Evolutionary conservation across 331 rosid species (phyloP), one percentile per base, ranked within the genome.

Genomic region (Spiraea crenata): DNA sequence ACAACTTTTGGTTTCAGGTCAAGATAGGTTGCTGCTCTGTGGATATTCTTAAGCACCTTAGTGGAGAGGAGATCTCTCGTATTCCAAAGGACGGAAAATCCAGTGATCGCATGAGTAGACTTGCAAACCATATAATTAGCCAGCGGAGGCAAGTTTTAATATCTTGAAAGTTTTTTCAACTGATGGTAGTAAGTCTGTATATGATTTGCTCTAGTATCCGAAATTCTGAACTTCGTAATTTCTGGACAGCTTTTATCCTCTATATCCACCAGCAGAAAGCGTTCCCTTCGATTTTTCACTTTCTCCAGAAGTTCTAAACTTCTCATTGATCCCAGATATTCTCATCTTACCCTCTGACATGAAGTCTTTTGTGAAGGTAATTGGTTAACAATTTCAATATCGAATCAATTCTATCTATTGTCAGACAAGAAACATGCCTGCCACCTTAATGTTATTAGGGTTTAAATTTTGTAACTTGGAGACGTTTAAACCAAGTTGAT

Each of bases 21-120:
- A 93, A 84, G 82, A 81, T 93, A 76, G 89, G 89, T 75, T 91
- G 95, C 84, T 87, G 97, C 80, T 86, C 93, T 7, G 82, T 85
- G 74, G 99, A 93, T 81, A 80, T 93, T 75, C 89, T 93, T 78
- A 93, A 90, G 88, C 97, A 93, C 71, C 79, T 91, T 13, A 91
- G 99, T 13, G 96, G 92, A 69, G 99, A 91, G 80, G 97, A 93
- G 87, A 89, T 91, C 71, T 93, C 99, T 7, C 86, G 96, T 55
- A 74, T 77, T 63, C 85, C 90, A 35, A 65, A 78, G 54, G 87
- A 80, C 69, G 91, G 85, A 79, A 80, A 80, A 62, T 78, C 85
- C 46, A 79, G 17, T 41, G 99, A 93, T 85, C 97, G 99, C 75
- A 63, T 93, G 84, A 84, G 92, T 67, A 86, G 92, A 79, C 92